phyloP scores from a whole-genome alignment of 345 rosid genomes.

The Camelina hispida region DNA sequence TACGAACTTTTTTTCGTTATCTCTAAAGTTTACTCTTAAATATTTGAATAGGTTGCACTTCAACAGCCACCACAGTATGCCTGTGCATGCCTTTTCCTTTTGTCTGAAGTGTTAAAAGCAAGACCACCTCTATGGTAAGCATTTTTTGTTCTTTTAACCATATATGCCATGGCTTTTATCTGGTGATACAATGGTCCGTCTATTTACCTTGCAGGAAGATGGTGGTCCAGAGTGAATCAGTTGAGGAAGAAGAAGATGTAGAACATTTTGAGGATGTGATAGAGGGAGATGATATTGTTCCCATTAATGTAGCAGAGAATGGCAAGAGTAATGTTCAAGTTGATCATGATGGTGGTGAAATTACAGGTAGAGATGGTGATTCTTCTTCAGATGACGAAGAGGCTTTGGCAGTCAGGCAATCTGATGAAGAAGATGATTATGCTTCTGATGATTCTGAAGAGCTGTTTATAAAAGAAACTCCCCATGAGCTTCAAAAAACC shows the following conservation, averaged over 20 bases:
- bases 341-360: slow-evolving; percentile 37
- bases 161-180: not conserved
- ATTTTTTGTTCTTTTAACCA: not conserved
- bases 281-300: slow-evolving; percentile 64
- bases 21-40: slow-evolving; percentile 25
- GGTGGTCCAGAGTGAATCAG: slow-evolving; percentile 77
- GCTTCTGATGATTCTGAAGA: slow-evolving; percentile 61
- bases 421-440: slow-evolving; percentile 60
- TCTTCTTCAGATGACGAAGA: slow-evolving; percentile 72
- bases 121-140: slow-evolving; percentile 82
- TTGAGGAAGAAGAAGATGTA: slow-evolving; percentile 89
- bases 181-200: slow-evolving; percentile 19
- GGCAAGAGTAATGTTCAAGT: slow-evolving; percentile 41
- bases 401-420: slow-evolving; percentile 47
- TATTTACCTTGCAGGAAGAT: slow-evolving; percentile 63
- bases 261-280: slow-evolving; percentile 92
- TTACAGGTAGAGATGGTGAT: slow-evolving; percentile 45
- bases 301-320: slow-evolving; percentile 42
- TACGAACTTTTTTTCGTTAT: not conserved
- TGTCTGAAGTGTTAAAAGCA: slow-evolving; percentile 93
- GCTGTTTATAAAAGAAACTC: slow-evolving; percentile 47
- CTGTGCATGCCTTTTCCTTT: slow-evolving; percentile 91
- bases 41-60: slow-evolving; percentile 74
- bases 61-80: slow-evolving; percentile 96
- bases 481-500: slow-evolving; percentile 36